Conservation (phyloP, 2,329 filamentous ascomycete genomes). For the Metarhizium brunneum region DNA sequence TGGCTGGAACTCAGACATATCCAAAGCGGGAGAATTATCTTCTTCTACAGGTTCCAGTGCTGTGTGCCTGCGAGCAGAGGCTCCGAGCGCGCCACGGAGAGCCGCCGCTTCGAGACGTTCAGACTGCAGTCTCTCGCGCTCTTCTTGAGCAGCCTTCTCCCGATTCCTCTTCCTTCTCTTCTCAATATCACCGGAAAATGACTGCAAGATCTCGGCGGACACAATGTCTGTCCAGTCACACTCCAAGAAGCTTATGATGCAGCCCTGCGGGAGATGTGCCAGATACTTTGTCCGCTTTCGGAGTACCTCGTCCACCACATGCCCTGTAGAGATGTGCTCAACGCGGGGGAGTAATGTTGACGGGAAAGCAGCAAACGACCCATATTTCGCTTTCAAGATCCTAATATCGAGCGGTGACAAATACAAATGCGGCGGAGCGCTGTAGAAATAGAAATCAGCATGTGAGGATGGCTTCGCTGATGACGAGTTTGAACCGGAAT, state of each 20-base stretch:
- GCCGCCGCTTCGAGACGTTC: constrained; percentile 70
- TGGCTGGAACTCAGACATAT: constrained; percentile 57
- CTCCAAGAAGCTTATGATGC: constrained; percentile 82
- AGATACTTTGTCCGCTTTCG: constrained; percentile 81
- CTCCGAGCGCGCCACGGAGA: constrained; percentile 42
- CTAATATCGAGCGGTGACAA: constrained; percentile 85
- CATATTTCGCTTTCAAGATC: constrained; percentile 83
- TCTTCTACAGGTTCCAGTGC: constrained; percentile 29
- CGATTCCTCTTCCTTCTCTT: constrained; percentile 64
- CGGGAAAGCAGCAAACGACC: constrained; percentile 72
- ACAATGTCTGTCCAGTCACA: constrained; percentile 95
- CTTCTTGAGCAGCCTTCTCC: constrained; percentile 79
- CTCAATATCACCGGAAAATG: constrained; percentile 69
- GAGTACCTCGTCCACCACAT: constrained; percentile 77
- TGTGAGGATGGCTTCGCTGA: constrained; percentile 20
- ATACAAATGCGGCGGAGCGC: constrained; percentile 78
- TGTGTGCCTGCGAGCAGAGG: constrained; percentile 19
- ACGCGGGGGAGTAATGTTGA: constrained; percentile 79
- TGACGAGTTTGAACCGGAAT: neutral
- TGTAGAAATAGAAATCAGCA: constrained; percentile 75
- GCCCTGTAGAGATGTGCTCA: constrained; percentile 80
- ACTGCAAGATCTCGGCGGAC: constrained; percentile 60
- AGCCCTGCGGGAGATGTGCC: constrained; percentile 79
- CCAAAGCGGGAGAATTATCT: constrained; percentile 30
- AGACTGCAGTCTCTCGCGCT: constrained; percentile 73